These are phyloP conservation scores for Pseudonitzschia multiseries DNA, from an alignment of 108 stramenopile genomes.

Conservation along the genomic window DNA sequence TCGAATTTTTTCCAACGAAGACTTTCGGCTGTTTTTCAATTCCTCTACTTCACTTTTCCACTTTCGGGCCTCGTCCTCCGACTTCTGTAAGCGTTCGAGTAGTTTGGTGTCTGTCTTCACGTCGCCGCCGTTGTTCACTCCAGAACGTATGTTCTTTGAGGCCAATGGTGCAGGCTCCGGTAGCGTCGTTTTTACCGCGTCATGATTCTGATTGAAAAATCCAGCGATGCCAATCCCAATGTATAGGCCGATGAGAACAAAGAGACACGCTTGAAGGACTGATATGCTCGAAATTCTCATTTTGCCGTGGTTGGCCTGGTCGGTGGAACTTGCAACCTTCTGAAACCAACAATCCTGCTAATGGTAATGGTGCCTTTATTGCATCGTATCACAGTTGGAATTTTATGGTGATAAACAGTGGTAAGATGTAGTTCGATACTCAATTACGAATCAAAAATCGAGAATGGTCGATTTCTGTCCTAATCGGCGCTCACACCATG, in stretches of 20 bases:
- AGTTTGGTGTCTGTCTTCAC: not conserved
- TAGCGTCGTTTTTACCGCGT: not conserved
- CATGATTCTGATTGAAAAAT: not conserved
- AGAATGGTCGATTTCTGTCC: no score
- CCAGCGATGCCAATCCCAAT: slow-evolving; percentile 21
- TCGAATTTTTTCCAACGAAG: slow-evolving; percentile 2
- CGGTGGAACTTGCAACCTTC: no score
- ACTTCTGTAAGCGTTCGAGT: not conserved
- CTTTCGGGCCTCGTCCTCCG: not conserved
- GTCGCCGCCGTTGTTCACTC: not conserved
- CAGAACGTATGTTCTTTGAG: not conserved
- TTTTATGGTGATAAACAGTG: no score
- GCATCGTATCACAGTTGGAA: no score
- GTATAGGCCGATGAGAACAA: slow-evolving; percentile 23
- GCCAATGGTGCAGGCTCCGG: not conserved
- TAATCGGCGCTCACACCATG: no score
- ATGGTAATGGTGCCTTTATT: no score
- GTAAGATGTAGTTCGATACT: no score
- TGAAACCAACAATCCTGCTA: no score
- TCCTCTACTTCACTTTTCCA: not conserved
- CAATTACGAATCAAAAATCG: no score
- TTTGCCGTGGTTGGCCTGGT: not conserved
- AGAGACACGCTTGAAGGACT: not conserved
- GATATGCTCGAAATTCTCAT: not conserved
- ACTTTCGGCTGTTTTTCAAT: not conserved